These are phyloP conservation scores for Limnanthes douglasii DNA, from an alignment of 345 rosid genomes.

Conservation along the genomic window DNA sequence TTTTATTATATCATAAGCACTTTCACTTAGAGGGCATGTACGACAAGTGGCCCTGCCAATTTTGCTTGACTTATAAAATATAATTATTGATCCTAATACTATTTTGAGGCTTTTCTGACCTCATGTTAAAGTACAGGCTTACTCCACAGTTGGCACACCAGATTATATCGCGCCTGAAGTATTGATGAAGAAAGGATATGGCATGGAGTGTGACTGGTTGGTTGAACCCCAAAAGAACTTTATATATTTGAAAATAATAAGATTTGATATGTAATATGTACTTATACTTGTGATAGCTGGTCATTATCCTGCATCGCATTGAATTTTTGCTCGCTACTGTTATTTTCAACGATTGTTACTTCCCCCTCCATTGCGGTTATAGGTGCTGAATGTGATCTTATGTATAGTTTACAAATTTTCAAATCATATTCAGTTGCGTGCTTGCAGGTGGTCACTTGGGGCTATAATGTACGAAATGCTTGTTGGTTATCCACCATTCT, in stretches of 20 bases:
- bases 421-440: slow-evolving; percentile 2
- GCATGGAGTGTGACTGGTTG: slow-evolving; percentile 89
- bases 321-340: slow-evolving; percentile 2
- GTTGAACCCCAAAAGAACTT: no score
- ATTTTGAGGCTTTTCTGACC: slow-evolving; percentile 6
- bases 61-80: no score
- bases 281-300: neutral
- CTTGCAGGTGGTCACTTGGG: slow-evolving; percentile 87
- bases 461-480: slow-evolving; percentile 92
- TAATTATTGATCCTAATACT: no score
- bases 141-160: slow-evolving; percentile 87
- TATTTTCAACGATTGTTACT: neutral
- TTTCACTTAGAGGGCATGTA: no score
- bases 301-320: neutral
- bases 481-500: slow-evolving; percentile 77
- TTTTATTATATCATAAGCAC: no score
- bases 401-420: no score
- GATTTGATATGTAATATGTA: no score
- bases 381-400: no score
- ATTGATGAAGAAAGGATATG: slow-evolving; percentile 85
- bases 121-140: slow-evolving; percentile 39
- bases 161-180: slow-evolving; percentile 99
- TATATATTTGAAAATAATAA: no score
- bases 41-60: no score
- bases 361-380: neutral